phyloP scores from a whole-genome alignment of 2,329 filamentous ascomycete genomes.

The Xylariaceae sp. region DNA sequence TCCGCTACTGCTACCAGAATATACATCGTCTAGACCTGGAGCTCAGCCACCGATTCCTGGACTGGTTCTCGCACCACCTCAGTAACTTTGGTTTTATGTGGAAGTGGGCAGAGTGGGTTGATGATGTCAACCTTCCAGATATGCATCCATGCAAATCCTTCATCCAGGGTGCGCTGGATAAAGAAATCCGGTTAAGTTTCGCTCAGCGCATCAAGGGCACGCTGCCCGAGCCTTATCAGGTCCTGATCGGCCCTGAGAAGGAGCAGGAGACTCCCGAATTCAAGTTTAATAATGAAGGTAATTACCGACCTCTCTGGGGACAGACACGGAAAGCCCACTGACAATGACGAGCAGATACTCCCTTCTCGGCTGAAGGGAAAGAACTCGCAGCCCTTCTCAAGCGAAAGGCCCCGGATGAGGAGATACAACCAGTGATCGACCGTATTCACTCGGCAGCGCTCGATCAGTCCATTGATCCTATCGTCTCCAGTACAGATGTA shows the following conservation, averaged over 20 bases:
- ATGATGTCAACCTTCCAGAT: constrained; percentile 71
- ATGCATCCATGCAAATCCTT: constrained; percentile 89
- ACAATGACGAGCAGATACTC: constrained; percentile 51
- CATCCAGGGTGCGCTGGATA: constrained; percentile 84
- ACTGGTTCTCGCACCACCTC: constrained; percentile 97
- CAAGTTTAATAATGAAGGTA: constrained; percentile 76
- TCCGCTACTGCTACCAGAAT: constrained; percentile 83
- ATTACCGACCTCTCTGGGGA: constrained; percentile 35
- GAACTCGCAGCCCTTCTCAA: constrained; percentile 74
- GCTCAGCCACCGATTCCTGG: constrained; percentile 78
- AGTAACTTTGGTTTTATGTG: constrained; percentile 99
- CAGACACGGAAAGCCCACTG: constrained; percentile 8
- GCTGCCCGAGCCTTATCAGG: constrained; percentile 75
- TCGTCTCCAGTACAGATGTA: constrained; percentile 84
- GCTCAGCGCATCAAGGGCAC: constrained; percentile 94
- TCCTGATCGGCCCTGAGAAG: constrained; percentile 76
- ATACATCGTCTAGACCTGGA: constrained; percentile 81
- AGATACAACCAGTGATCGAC: constrained; percentile 76
- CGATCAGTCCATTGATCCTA: constrained; percentile 66
- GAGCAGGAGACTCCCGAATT: constrained; percentile 96
- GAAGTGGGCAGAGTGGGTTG: constrained; percentile 98
- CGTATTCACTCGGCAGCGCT: constrained; percentile 75
- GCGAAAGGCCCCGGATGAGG: constrained; percentile 78
- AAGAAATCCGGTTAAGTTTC: constrained; percentile 94
- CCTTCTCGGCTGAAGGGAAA: constrained; percentile 78